A percentile compares a stretch with the other conserved stretches of the same genome.
Conservation (phyloP, 2,329 filamentous ascomycete genomes). For the Coniella lustricola region DNA sequence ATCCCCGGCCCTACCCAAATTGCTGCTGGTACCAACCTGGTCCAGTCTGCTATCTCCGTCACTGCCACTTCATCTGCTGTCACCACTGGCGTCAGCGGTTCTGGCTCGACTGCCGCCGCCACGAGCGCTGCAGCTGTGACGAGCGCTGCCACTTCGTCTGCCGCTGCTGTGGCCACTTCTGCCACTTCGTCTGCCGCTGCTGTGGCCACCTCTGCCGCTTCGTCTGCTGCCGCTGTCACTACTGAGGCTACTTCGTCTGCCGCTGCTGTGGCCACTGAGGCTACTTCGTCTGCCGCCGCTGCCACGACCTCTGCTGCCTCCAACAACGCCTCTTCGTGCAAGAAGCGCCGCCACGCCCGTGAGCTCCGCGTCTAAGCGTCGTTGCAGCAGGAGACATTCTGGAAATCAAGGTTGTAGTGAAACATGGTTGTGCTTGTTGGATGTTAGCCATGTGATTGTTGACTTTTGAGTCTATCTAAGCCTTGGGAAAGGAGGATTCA, state of each 20-base stretch:
- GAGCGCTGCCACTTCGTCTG: not conserved
- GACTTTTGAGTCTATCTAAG: no score
- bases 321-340: not conserved
- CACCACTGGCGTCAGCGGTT: not conserved
- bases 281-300: not conserved
- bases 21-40: constrained; percentile 12
- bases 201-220: not conserved
- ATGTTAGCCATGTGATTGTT: no score
- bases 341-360: constrained; percentile 8
- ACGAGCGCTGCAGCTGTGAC: not conserved
- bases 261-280: not conserved
- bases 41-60: constrained; percentile 9
- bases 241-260: not conserved
- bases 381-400: no score
- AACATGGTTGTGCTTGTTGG: no score
- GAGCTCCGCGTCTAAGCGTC: not conserved
- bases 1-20: constrained; percentile 13
- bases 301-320: not conserved
- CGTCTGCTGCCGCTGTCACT: not conserved
- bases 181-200: not conserved
- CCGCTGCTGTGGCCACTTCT: not conserved
- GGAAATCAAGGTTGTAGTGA: no score
- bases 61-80: constrained; percentile 7
- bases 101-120: not conserved
- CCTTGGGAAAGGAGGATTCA: no score